Conservation (phyloP, 78 protist species). For the Dictyostelium discoideum region dicty_2.7 NC_007088.5:4709501-4710000, state of each 20-base stretch:
- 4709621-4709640: constrained; percentile 96
- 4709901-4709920: constrained; percentile 99
- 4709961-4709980: constrained; percentile 99
- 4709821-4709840: constrained; percentile 96
- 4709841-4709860: constrained; percentile 97
- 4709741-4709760: constrained; percentile 64
- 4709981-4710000: constrained; percentile 99
- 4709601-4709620: constrained; percentile 94
- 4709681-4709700: not conserved
- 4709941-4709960: constrained; percentile 98
- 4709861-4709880: constrained; percentile 98
- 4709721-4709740: not conserved
- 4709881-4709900: constrained; percentile 98
- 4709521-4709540: constrained; percentile 98
- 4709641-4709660: not conserved
- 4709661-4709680: not conserved
- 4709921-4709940: constrained; percentile 98
- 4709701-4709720: not conserved
- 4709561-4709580: constrained; percentile 97
- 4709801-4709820: constrained; percentile 98
- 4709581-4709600: constrained; percentile 95
- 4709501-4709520: constrained; percentile 99
- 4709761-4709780: constrained; percentile 93
- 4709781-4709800: constrained; percentile 90
- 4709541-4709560: constrained; percentile 97